Evolutionary conservation across 441 rosid genomes (phyloP).

Genomic region (Syzygium syzygioides): DNA sequence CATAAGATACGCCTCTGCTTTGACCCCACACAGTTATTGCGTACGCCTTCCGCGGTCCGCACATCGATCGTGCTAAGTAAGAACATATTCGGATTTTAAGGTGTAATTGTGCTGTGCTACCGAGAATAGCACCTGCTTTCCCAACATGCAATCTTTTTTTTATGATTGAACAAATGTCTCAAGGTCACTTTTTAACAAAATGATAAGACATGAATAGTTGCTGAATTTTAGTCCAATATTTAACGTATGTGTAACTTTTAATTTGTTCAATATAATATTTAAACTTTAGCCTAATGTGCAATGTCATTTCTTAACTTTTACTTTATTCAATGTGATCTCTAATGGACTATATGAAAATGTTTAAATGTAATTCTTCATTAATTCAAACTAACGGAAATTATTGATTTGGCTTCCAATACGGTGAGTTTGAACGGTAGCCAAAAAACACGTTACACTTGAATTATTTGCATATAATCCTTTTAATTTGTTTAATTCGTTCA

Average conservation of each 20-base stretch:
- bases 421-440: not conserved
- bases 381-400: not conserved
- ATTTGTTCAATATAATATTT: too few relatives aligned
- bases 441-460: not conserved
- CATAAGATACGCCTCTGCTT: not conserved
- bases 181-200: not conserved
- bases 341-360: not conserved
- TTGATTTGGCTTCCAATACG: not conserved
- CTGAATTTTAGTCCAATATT: too few relatives aligned
- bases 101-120: not conserved
- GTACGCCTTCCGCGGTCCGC: not conserved
- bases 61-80: not conserved
- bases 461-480: not conserved
- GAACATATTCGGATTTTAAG: not conserved
- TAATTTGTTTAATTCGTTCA: not conserved
- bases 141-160: not conserved
- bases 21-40: not conserved
- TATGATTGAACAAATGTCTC: not conserved
- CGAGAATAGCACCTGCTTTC: not conserved
- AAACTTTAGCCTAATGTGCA: too few relatives aligned
- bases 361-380: not conserved
- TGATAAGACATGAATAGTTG: too few relatives aligned
- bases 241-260: too few relatives aligned
- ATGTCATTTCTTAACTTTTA: not conserved
- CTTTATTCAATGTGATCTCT: rapidly evolving